phyloP scores from a whole-genome alignment of 1,284 basidiomycete species.

The Leccinum huronense region DNA sequence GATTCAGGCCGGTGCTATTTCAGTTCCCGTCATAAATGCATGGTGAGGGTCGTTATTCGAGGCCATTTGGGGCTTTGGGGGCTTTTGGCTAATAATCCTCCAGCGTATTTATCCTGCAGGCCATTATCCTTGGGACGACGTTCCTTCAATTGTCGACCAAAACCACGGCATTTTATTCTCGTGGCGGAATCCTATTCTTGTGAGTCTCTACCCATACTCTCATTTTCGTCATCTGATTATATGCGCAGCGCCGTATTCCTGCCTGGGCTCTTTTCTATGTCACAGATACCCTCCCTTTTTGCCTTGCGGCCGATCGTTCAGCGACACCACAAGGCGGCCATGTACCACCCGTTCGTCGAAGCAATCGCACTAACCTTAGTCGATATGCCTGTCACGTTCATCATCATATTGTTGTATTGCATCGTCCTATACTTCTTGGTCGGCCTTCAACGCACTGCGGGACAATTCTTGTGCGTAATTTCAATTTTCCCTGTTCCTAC shows the following conservation, averaged over 20 bases:
- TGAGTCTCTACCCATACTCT: slow-evolving; percentile 32
- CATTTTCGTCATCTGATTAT: not conserved
- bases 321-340: slow-evolving; percentile 49
- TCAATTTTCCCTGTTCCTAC: slow-evolving; percentile 2
- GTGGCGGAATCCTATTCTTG: slow-evolving; percentile 79
- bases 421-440: slow-evolving; percentile 60
- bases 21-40: slow-evolving; percentile 39
- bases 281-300: slow-evolving; percentile 48
- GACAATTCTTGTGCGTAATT: slow-evolving; percentile 45
- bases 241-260: slow-evolving; percentile 32
- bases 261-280: slow-evolving; percentile 31
- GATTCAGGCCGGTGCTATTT: slow-evolving; percentile 59
- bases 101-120: slow-evolving; percentile 58
- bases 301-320: slow-evolving; percentile 58
- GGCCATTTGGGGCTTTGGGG: slow-evolving; percentile 9
- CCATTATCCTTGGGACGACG: slow-evolving; percentile 72
- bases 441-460: slow-evolving; percentile 43
- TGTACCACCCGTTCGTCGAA: slow-evolving; percentile 57
- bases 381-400: slow-evolving; percentile 55
- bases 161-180: slow-evolving; percentile 73
- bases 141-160: slow-evolving; percentile 64
- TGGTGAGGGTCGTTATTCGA: slow-evolving; percentile 27
- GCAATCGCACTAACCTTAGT: slow-evolving; percentile 60
- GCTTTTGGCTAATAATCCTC: slow-evolving; percentile 27
- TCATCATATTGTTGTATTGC: slow-evolving; percentile 43